phyloP scores from a whole-genome alignment of 1,139 yeast genomes.

The Torulaspora globosa region DNA sequence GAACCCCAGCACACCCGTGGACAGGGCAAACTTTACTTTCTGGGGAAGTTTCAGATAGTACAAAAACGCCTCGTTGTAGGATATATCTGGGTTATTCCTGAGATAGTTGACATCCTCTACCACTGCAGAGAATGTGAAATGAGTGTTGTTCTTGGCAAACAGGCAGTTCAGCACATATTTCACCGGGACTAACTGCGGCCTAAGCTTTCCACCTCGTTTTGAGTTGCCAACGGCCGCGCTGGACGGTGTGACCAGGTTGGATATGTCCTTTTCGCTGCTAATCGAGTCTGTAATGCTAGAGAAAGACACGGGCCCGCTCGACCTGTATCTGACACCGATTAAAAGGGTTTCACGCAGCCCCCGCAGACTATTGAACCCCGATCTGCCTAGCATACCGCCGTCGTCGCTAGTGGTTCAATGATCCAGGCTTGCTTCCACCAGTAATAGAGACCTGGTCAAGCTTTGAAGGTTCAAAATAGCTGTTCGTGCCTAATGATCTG shows the following conservation, averaged over 20 bases:
- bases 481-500: background rate
- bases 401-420: too few relatives aligned
- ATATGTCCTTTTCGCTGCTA: conserved; percentile 8
- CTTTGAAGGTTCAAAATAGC: background rate
- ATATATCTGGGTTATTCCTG: conserved; percentile 51
- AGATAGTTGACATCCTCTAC: conserved; percentile 60
- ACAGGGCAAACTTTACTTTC: conserved; percentile 59
- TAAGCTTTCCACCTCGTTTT: conserved; percentile 3
- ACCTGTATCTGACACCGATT: conserved; percentile 10
- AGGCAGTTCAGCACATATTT: conserved; percentile 72
- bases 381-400: background rate
- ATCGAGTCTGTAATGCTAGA: conserved; percentile 12
- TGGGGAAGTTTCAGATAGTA: conserved; percentile 80
- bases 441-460: background rate
- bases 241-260: conserved; percentile 13
- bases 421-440: too few relatives aligned
- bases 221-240: background rate
- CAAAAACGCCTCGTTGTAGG: conserved; percentile 71
- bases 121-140: conserved; percentile 68
- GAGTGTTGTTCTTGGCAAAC: conserved; percentile 80
- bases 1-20: conserved; percentile 73
- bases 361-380: background rate
- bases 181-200: conserved; percentile 20
- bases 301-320: conserved; percentile 11
- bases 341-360: background rate